A percentile compares a stretch with the other conserved stretches of the same genome.
Evolutionary conservation across 1,284 basidiomycete species (phyloP).

Genomic region (Ceratobasidium sp.): DNA sequence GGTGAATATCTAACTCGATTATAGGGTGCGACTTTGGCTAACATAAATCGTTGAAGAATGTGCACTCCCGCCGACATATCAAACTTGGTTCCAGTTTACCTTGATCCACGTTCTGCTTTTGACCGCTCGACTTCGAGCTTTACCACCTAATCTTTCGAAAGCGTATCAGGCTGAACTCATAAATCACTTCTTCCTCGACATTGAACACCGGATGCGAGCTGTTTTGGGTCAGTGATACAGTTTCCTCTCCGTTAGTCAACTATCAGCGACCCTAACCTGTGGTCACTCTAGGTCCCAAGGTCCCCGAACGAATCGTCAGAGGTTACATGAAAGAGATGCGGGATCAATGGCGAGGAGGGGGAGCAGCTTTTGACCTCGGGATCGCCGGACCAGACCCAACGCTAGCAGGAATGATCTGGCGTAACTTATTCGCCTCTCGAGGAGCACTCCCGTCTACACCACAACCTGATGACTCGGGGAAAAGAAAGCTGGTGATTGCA

Average conservation of each 20-base stretch:
- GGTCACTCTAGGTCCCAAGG: constrained; percentile 56
- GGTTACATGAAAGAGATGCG: constrained; percentile 92
- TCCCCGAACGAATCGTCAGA: constrained; percentile 85
- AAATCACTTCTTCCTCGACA: constrained; percentile 96
- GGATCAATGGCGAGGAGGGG: constrained; percentile 92
- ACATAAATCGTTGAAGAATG: constrained; percentile 71
- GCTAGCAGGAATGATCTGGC: constrained; percentile 90
- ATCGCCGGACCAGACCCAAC: constrained; percentile 81
- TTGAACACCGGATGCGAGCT: constrained; percentile 90
- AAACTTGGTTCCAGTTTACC: constrained; percentile 97
- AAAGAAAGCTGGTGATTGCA: constrained; percentile 59
- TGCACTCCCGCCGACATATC: constrained; percentile 91
- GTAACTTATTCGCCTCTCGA: constrained; percentile 88
- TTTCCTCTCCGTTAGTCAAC: neutral
- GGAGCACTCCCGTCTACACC: constrained; percentile 59
- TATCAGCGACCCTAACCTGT: neutral
- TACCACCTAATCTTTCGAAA: constrained; percentile 76
- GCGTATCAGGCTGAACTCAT: constrained; percentile 85
- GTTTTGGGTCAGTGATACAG: constrained; percentile 68
- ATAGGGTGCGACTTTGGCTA: neutral
- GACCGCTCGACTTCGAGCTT: constrained; percentile 87
- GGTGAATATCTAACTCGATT: constrained; percentile 61
- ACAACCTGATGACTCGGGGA: constrained; percentile 61
- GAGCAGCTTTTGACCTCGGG: constrained; percentile 85
- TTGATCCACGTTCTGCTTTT: constrained; percentile 95